Evolutionary conservation across 257 asterid genomes (phyloP).

Genomic region (Solanum boliviense): DNA sequence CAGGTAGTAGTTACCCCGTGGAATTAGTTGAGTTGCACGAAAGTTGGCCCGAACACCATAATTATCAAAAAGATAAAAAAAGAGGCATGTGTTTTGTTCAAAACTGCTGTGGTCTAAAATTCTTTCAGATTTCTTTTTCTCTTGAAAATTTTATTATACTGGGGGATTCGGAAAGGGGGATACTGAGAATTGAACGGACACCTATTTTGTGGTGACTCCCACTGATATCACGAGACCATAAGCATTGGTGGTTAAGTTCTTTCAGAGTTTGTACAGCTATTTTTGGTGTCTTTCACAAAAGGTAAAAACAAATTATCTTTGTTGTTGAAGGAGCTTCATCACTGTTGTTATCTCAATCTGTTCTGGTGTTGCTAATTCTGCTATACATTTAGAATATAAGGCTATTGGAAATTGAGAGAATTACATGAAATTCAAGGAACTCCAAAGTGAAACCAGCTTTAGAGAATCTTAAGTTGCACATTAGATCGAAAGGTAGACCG

Average conservation of each 20-base stretch:
- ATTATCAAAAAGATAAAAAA: not conserved
- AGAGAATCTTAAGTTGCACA: not conserved
- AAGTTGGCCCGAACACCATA: not conserved
- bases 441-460: not conserved
- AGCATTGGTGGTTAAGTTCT: not conserved
- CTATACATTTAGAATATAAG: not conserved
- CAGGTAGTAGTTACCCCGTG: not conserved
- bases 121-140: not conserved
- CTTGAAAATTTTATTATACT: not conserved
- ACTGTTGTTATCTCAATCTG: not conserved
- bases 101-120: not conserved
- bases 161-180: not conserved
- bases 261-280: not conserved
- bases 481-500: not conserved
- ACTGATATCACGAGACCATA: not conserved
- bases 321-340: not conserved
- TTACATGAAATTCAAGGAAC: not conserved
- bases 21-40: not conserved
- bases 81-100: not conserved
- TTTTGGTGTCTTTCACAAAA: not conserved
- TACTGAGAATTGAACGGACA: not conserved
- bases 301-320: not conserved
- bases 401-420: not conserved
- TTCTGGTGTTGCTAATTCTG: not conserved
- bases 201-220: not conserved